phyloP scores from a whole-genome alignment of 1,284 basidiomycete species.

The Abortiporus biennis region DNA sequence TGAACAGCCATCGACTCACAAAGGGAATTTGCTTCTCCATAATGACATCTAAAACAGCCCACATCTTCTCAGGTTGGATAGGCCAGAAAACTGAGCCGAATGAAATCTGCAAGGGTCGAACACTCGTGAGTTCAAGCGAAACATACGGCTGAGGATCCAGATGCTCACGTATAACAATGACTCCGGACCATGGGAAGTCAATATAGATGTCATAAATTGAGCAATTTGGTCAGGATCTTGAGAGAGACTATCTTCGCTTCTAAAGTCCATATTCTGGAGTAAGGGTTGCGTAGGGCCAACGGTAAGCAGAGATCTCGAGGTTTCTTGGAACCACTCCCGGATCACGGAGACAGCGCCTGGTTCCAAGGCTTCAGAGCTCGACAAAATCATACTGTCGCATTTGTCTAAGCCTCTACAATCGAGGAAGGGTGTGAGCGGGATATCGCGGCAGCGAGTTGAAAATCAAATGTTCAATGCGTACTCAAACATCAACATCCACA shows the following conservation, averaged over 20 bases:
- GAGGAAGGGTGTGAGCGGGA: neutral
- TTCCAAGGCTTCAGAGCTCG: constrained; percentile 4
- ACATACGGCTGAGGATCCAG: neutral
- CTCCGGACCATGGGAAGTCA: neutral
- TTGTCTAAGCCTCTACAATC: neutral
- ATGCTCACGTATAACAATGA: constrained; percentile 4
- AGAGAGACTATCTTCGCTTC: neutral
- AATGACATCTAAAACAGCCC: constrained; percentile 6
- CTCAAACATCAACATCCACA: constrained; percentile 1
- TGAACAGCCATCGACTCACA: neutral
- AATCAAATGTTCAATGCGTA: neutral
- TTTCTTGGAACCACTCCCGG: constrained; percentile 3
- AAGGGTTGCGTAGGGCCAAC: constrained; percentile 4
- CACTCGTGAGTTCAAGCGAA: neutral
- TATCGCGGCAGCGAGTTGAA: neutral
- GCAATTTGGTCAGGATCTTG: neutral
- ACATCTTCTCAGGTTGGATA: constrained; percentile 2
- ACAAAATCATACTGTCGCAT: constrained; percentile 4
- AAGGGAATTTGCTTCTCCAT: constrained; percentile 6
- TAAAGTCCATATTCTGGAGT: neutral
- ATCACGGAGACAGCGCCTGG: neutral
- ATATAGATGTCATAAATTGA: neutral
- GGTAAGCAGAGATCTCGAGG: neutral
- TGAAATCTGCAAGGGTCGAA: neutral
- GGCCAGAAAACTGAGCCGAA: constrained; percentile 7